These are phyloP conservation scores for Alopecurus myosuroides DNA, from an alignment of 176 grass and related monocot species.

Conservation along the genomic window DNA sequence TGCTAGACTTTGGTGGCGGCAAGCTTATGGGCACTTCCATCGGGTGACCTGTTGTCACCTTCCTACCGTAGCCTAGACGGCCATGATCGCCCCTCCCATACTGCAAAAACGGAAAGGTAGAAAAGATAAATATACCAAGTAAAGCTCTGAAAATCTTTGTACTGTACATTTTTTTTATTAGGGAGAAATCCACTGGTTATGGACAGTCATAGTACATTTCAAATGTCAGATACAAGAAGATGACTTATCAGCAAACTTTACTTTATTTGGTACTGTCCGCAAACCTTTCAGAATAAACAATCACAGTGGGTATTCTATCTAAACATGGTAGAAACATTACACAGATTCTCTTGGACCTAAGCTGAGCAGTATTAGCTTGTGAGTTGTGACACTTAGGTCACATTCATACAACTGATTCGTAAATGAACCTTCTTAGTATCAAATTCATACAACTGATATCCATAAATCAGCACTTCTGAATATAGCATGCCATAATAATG, in stretches of 20 bases:
- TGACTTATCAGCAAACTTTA: not conserved
- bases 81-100: constrained; percentile 98
- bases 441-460: not conserved
- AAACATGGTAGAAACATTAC: not conserved
- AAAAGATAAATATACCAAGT: not conserved
- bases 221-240: not conserved
- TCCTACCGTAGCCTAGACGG: constrained; percentile 73
- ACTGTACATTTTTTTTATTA: not conserved
- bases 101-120: constrained; percentile 29
- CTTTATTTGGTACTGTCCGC: no score
- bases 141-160: not conserved
- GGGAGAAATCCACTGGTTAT: not conserved
- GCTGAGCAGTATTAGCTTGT: not conserved
- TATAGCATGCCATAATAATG: not conserved
- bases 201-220: not conserved
- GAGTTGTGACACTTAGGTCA: not conserved
- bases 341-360: not conserved
- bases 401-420: not conserved
- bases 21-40: constrained; percentile 70
- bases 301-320: not conserved
- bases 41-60: constrained; percentile 83
- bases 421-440: not conserved
- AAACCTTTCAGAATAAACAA: not conserved
- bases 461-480: not conserved
- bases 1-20: constrained; percentile 38